phyloP scores from a whole-genome alignment of 2,329 filamentous ascomycete species.

The Geosmithia flava region DNA sequence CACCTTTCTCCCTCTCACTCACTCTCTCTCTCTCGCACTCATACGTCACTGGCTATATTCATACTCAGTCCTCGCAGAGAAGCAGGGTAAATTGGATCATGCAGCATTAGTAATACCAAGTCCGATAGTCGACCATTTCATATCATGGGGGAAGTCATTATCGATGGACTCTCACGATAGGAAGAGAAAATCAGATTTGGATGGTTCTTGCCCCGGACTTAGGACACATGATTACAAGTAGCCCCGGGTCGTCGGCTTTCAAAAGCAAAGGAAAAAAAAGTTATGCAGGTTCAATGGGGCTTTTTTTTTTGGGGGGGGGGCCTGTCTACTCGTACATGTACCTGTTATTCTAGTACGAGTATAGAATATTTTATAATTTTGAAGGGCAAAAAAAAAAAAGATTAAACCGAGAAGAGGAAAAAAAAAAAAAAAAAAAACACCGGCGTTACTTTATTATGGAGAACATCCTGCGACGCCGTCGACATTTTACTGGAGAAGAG shows the following conservation, averaged over 20 bases:
- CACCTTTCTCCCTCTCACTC: background rate
- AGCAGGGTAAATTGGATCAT: background rate
- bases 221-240: background rate
- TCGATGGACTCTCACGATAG: no score
- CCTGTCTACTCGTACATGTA: no score
- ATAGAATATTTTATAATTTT: no score
- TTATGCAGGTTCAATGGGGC: background rate
- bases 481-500: no score
- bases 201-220: background rate
- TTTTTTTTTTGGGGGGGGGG: no score
- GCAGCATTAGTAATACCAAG: background rate
- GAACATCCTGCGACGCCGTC: no score
- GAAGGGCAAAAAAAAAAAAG: no score
- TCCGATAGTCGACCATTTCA: background rate
- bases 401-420: no score
- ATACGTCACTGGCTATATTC: background rate
- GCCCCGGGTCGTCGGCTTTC: background rate
- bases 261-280: background rate
- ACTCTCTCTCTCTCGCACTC: background rate
- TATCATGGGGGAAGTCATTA: background rate
- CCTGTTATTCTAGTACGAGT: no score
- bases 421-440: no score
- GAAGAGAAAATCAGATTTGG: no score
- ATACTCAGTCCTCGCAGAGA: background rate
- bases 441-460: no score